Evolutionary conservation across 2,329 filamentous ascomycete genomes (phyloP).

Genomic region (Cordyceps fumosorosea): DNA sequence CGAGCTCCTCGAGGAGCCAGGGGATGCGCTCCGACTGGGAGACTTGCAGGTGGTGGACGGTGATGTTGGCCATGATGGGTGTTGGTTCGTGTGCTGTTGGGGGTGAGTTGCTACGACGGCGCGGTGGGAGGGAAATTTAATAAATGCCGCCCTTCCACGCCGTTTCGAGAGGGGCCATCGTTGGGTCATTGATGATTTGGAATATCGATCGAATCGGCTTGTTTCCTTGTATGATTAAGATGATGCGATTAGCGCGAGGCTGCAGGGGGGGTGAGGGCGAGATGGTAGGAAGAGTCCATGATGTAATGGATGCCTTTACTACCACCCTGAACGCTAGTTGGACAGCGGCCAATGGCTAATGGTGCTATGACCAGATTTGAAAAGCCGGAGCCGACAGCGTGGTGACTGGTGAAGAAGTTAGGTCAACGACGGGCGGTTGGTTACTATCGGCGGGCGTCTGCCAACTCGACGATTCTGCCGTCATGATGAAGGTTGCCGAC

Average conservation of each 20-base stretch:
- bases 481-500: too few species aligned
- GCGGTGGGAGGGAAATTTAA: neutral
- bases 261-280: neutral
- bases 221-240: neutral
- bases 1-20: slow-evolving; percentile 60
- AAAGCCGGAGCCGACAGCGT: too few species aligned
- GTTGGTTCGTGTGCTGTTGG: neutral
- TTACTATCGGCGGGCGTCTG: too few species aligned
- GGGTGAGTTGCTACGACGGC: neutral
- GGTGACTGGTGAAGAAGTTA: too few species aligned
- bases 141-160: neutral
- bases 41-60: slow-evolving; percentile 46
- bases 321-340: neutral
- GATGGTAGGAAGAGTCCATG: neutral
- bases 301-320: neutral
- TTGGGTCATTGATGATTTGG: neutral
- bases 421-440: too few species aligned
- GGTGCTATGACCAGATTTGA: too few species aligned
- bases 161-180: neutral
- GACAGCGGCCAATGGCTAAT: neutral
- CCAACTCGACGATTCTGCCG: too few species aligned
- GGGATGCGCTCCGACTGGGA: slow-evolving; percentile 59
- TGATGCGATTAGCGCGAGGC: neutral
- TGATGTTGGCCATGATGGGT: slow-evolving; percentile 21
- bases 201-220: neutral